Evolutionary conservation across 352 stramenopile genomes (phyloP).

Genomic region (Phytophthora lateralis): DNA sequence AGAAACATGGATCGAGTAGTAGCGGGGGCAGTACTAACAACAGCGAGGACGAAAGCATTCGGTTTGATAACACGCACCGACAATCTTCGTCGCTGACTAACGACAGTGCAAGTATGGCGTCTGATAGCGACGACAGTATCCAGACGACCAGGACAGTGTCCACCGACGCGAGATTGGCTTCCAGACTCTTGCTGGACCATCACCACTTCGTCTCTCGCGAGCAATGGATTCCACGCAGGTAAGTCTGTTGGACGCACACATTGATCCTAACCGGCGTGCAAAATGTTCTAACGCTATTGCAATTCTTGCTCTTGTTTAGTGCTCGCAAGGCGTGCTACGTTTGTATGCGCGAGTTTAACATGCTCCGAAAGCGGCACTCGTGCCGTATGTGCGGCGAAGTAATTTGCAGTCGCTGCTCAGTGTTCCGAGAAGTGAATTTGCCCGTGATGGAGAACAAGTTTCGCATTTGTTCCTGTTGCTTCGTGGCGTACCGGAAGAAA

Average conservation of each 20-base stretch:
- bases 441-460: slow-evolving; percentile 66
- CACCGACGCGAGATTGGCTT: slow-evolving; percentile 8
- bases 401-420: slow-evolving; percentile 76
- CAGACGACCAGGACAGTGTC: neutral
- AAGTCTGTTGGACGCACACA: neutral
- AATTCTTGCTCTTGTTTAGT: slow-evolving; percentile 14
- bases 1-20: slow-evolving; percentile 11
- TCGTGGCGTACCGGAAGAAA: slow-evolving; percentile 65
- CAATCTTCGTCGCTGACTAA: slow-evolving; percentile 6
- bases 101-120: slow-evolving; percentile 14
- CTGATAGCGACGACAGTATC: slow-evolving; percentile 18
- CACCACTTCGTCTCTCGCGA: slow-evolving; percentile 60
- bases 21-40: slow-evolving; percentile 28
- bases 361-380: slow-evolving; percentile 75
- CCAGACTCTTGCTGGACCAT: slow-evolving; percentile 57
- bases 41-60: slow-evolving; percentile 29
- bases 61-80: neutral
- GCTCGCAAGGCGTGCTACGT: slow-evolving; percentile 61
- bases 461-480: slow-evolving; percentile 77
- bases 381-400: slow-evolving; percentile 86
- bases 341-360: slow-evolving; percentile 71
- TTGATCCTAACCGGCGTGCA: neutral
- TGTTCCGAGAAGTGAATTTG: slow-evolving; percentile 70
- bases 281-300: neutral
- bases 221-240: slow-evolving; percentile 61